Evolutionary conservation across 2,329 filamentous ascomycete genomes (phyloP).

Genomic region (Botrytis pseudocinerea): DNA sequence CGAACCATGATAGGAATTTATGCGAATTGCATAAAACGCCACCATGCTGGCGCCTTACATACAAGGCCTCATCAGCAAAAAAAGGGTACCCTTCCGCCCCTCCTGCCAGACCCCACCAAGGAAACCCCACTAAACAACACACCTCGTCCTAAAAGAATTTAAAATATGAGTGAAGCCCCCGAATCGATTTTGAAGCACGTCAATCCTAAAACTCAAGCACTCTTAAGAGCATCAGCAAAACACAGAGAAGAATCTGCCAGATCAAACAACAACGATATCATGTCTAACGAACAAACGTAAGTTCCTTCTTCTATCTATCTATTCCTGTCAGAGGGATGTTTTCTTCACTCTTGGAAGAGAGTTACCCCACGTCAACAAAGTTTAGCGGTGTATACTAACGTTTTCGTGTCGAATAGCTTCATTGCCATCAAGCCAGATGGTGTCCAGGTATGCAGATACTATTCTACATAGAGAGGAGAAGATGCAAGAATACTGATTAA

Average conservation of each 20-base stretch:
- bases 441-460: slow-evolving; percentile 73
- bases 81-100: slow-evolving; percentile 6
- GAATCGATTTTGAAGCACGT: slow-evolving; percentile 49
- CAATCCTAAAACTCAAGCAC: slow-evolving; percentile 49
- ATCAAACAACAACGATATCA: slow-evolving; percentile 51
- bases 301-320: slow-evolving; percentile 22
- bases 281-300: slow-evolving; percentile 81
- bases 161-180: slow-evolving; percentile 32
- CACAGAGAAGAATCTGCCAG: slow-evolving; percentile 40
- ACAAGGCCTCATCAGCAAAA: background rate
- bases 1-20: background rate
- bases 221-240: slow-evolving; percentile 43
- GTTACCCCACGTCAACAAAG: slow-evolving; percentile 16
- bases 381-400: slow-evolving; percentile 34
- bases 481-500: slow-evolving; percentile 27
- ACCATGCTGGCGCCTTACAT: background rate
- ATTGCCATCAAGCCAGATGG: slow-evolving; percentile 99
- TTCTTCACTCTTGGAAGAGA: background rate
- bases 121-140: slow-evolving; percentile 28
- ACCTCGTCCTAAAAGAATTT: slow-evolving; percentile 24
- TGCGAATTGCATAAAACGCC: background rate
- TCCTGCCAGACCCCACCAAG: slow-evolving; percentile 23
- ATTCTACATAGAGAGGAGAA: background rate
- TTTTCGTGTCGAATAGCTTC: slow-evolving; percentile 65
- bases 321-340: background rate